A percentile compares a stretch with the other conserved stretches of the same genome.
Evolutionary conservation across 1,284 basidiomycete species (phyloP).

Genomic region (Papiliotrema fonsecae): DNA sequence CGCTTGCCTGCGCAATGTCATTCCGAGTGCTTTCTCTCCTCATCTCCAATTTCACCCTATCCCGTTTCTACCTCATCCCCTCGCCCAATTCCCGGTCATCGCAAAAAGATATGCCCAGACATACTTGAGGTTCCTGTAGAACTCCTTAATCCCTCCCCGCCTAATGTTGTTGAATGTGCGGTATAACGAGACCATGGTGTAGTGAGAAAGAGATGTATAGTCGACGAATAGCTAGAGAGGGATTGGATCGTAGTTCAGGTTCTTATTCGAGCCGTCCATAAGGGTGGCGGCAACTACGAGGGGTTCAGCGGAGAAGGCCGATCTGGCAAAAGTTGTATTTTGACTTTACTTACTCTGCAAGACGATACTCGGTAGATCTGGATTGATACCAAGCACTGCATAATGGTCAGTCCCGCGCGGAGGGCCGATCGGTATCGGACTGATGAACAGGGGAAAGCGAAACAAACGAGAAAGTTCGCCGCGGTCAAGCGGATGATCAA

Average conservation of each 20-base stretch:
- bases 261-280: background rate
- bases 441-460: conserved; percentile 92
- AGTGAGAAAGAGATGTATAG: background rate
- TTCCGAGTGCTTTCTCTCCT: no score
- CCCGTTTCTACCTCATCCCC: no score
- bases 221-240: background rate
- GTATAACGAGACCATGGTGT: conserved; percentile 56
- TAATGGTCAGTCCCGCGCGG: no score
- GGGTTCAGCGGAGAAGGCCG: background rate
- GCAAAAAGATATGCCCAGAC: no score
- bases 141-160: conserved; percentile 69
- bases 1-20: no score
- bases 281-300: background rate
- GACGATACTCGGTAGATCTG: no score
- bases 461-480: conserved; percentile 93
- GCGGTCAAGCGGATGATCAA: conserved; percentile 92
- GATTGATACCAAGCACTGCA: no score
- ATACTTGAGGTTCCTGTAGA: conserved; percentile 63
- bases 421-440: no score
- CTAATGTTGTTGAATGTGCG: conserved; percentile 71
- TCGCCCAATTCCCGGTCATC: no score
- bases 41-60: no score
- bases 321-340: no score
- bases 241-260: background rate
- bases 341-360: no score